Percentiles rank a stretch among this genome's conserved stretches.
Conservation (phyloP, 2,329 filamentous ascomycete genomes). For the Cladosporium austrohemisphaericum region DNA sequence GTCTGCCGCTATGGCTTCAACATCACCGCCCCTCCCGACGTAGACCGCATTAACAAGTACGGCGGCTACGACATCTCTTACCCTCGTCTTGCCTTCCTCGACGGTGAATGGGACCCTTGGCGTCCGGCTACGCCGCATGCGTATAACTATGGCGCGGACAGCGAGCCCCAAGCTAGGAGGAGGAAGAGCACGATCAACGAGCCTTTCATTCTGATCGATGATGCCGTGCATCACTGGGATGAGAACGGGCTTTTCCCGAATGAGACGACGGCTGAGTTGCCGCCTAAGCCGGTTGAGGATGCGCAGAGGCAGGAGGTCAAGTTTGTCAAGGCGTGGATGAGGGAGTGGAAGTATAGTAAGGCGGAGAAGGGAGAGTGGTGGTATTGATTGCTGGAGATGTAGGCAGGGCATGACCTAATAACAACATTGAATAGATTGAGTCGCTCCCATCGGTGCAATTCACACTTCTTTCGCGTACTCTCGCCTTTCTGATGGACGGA, state of each 20-base stretch:
- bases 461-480: too few species aligned
- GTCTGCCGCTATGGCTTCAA: conserved; percentile 68
- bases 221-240: conserved; percentile 66
- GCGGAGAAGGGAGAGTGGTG: conserved; percentile 13
- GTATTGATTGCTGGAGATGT: neutral
- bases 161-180: conserved; percentile 48
- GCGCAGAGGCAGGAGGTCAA: conserved; percentile 56
- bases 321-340: conserved; percentile 66
- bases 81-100: conserved; percentile 70
- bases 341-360: conserved; percentile 48
- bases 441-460: too few species aligned
- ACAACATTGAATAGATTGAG: too few species aligned
- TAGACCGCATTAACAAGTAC: conserved; percentile 68
- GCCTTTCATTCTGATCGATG: conserved; percentile 69
- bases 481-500: too few species aligned
- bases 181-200: conserved; percentile 60
- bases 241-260: conserved; percentile 52
- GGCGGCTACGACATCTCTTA: conserved; percentile 69
- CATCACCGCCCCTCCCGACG: conserved; percentile 60
- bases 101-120: conserved; percentile 79
- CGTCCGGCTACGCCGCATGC: conserved; percentile 68
- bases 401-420: too few species aligned
- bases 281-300: conserved; percentile 56
- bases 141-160: conserved; percentile 40
- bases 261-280: conserved; percentile 56